A percentile compares a stretch with the other conserved stretches of the same genome.
phyloP scores from a whole-genome alignment of 1,284 basidiomycete species.

The Bondarzewia mesenterica region DNA sequence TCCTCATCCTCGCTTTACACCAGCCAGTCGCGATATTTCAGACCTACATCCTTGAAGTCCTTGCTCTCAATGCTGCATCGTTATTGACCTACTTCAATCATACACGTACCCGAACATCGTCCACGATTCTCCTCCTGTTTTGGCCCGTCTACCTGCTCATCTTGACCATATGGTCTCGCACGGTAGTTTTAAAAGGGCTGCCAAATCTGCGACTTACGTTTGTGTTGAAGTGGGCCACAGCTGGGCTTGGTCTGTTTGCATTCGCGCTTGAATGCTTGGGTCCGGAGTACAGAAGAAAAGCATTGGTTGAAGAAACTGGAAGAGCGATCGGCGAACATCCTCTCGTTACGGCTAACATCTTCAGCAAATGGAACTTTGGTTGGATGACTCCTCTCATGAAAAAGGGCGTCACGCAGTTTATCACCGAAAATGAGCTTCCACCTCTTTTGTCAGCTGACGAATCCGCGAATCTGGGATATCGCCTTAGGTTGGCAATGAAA shows the following conservation, averaged over 20 bases:
- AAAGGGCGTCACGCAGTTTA: constrained; percentile 52
- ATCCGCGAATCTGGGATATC: constrained; percentile 60
- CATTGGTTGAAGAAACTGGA: constrained; percentile 22
- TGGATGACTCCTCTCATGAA: constrained; percentile 80
- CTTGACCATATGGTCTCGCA: constrained; percentile 56
- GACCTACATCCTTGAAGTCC: constrained; percentile 50
- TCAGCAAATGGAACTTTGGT: constrained; percentile 64
- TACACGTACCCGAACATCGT: constrained; percentile 69
- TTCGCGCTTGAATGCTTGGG: constrained; percentile 69
- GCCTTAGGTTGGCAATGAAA: constrained; percentile 52
- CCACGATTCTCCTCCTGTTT: constrained; percentile 73
- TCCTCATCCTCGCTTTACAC: constrained; percentile 27
- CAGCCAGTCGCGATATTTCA: constrained; percentile 42
- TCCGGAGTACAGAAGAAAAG: constrained; percentile 45
- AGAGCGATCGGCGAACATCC: constrained; percentile 62
- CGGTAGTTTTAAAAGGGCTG: constrained; percentile 30
- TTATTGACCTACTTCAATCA: constrained; percentile 66
- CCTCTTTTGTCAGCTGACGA: constrained; percentile 62
- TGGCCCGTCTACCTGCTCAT: constrained; percentile 68
- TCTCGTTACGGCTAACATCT: constrained; percentile 77
- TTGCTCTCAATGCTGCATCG: constrained; percentile 38
- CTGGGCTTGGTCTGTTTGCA: constrained; percentile 43
- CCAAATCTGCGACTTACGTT: constrained; percentile 28
- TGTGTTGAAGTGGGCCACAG: constrained; percentile 38
- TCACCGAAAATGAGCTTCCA: constrained; percentile 76